Base-by-base conservation (phyloP, 768 basidiomycete species). In the Mycena filopes region DNA sequence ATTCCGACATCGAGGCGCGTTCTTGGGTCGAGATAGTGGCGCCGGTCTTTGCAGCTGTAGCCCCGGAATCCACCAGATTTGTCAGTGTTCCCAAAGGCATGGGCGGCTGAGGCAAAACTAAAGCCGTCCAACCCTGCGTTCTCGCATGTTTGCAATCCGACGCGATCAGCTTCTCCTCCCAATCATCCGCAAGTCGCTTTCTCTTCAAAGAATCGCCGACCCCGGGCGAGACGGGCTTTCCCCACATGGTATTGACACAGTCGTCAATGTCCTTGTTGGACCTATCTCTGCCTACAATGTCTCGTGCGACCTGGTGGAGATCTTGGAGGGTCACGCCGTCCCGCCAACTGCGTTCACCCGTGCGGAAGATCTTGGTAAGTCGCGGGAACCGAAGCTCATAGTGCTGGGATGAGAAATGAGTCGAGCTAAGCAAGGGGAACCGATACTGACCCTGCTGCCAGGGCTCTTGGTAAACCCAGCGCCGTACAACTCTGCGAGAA, bases 331-430 rank as follows among this genome's bases (percentile, higher is more conserved):
- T 78, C 31, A 83, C 70, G 21, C 83, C 83, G 36, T 89, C 87
- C 36, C 73, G 77, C 89, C 92, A 94, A n/a, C 78, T 73, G 20
- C 94, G 85, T 63, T 94, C 92, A 25, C 73, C 76, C 0, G 79
- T 71, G 9, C 89, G 86, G 74, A 86, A 86, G 2, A 89, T 77
- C 73, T 95, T 96, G 36, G 84, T 83, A 31, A 96, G 82, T 51
- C 95, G 83, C 0, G 95, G 93, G 74, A 92, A 96, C 23, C 95
- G 89, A 6, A 95, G 81, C 67, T 93, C 93, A 73, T 96, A 96
- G 71, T 89, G 82, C 93, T 95, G 64, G n/a, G 16, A 45, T 40
- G n/a, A 20, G 4, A 38, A 20, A 13, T 26, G 53, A 46, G 36
- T n/a, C 15, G 21, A 31, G 66, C 31, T 12, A 18, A 28, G 40